Conservation (phyloP, 768 basidiomycete species). For the Leccinellum albellum region DNA sequence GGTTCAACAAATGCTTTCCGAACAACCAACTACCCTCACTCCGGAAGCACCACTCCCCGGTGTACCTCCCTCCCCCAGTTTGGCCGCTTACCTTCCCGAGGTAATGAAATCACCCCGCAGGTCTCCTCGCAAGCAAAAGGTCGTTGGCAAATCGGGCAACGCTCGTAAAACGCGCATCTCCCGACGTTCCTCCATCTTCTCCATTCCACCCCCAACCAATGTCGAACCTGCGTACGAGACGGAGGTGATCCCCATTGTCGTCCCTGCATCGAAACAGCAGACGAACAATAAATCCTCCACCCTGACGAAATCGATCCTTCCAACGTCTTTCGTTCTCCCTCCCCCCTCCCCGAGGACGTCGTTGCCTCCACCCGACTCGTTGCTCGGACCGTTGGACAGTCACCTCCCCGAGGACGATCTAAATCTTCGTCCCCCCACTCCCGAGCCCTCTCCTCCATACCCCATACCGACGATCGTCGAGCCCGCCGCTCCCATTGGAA, state of each 20-base stretch:
- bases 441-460: constrained; percentile 4
- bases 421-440: neutral
- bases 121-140: constrained; percentile 43
- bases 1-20: constrained; percentile 56
- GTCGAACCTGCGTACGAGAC: constrained; percentile 50
- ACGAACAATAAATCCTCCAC: constrained; percentile 15
- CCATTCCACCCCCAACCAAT: constrained; percentile 32
- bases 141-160: constrained; percentile 44
- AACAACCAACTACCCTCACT: constrained; percentile 43
- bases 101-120: constrained; percentile 41
- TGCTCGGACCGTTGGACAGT: constrained; percentile 26
- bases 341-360: constrained; percentile 72
- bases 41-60: constrained; percentile 23
- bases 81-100: constrained; percentile 24
- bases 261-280: constrained; percentile 28
- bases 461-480: constrained; percentile 21
- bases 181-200: constrained; percentile 43
- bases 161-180: constrained; percentile 44
- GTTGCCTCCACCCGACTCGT: constrained; percentile 43
- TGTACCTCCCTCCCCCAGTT: constrained; percentile 15
- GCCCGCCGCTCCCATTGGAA: constrained; percentile 9
- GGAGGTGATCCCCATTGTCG: constrained; percentile 40
- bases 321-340: constrained; percentile 72
- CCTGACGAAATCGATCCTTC: constrained; percentile 48
- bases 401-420: constrained; percentile 16